Base-by-base conservation (phyloP, 2,329 filamentous ascomycete genomes). In the Pezicula radicicola region DNA sequence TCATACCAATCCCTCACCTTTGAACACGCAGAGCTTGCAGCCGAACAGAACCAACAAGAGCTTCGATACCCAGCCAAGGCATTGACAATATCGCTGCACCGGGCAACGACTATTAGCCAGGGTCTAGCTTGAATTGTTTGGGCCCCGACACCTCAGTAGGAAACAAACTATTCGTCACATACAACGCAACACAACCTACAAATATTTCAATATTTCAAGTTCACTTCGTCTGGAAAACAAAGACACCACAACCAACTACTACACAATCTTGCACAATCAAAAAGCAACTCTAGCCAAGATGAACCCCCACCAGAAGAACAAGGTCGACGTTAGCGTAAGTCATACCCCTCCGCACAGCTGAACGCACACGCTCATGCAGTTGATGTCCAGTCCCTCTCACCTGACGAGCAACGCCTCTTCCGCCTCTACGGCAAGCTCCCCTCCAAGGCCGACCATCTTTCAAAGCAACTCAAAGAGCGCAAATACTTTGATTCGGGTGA, bases 271-370 rank as follows among this genome's bases (percentile, higher is more conserved):
- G 7, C 19, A 16, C 49, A 46, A n/a, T 37, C 35, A 43, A 45
- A 45, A 53, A 35, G 25, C 51, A 48, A 47, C 44, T 46, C 45
- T 35, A 41, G 28, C 54, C 72, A 78, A 63, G 60, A 95, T 97
- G 91, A 97, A 97, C 72, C 93, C 93, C 64, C 91, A 92, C 72
- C 90, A 97, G 80, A 92, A 96, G 82, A 97, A 97, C 81, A 97
- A 99, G 80, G 82, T 97, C 66, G 94, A 99, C 75, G 81, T 97
- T 75, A 92, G 83, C 79, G 94, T 97, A 77, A 77, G 89, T 82
- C 55, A 49, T 58, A 52, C 43, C 44, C 60, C 60, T 48, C 37
- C 40, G 44, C 52, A 51, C 50, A 40, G 53, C 15, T 47, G 37
- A 12, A 12, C 15, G 28, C 51, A 37, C 49, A 45, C 43, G 18